Evolutionary conservation across 371 early-diverging fungal genomes (phyloP).

Genomic region (Dichotomocladium elegans): DNA sequence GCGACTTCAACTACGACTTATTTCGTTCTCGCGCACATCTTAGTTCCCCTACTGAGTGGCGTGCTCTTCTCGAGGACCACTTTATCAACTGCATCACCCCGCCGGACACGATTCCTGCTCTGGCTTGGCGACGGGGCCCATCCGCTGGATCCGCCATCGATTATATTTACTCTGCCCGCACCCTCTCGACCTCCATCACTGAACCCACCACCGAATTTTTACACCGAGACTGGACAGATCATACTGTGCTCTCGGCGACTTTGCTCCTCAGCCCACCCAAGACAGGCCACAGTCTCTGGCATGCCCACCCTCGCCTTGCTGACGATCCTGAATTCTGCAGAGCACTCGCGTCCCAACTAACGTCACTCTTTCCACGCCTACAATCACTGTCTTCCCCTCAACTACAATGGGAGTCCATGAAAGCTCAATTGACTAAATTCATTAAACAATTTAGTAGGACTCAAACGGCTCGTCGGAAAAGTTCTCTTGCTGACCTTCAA

Average conservation of each 20-base stretch:
- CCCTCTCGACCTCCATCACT: not conserved
- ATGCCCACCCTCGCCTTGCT: not conserved
- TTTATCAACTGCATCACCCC: constrained; percentile 2
- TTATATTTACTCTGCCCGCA: not conserved
- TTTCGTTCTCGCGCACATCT: not conserved
- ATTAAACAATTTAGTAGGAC: not conserved
- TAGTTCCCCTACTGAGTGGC: constrained; percentile 1
- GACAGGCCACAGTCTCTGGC: constrained; percentile 7
- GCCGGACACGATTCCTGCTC: not conserved
- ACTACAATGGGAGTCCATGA: constrained; percentile 2
- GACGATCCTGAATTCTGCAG: not conserved
- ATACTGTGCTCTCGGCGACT: not conserved
- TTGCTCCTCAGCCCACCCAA: not conserved
- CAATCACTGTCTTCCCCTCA: not conserved
- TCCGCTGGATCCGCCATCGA: constrained; percentile 5
- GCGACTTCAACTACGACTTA: constrained; percentile 8
- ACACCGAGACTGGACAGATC: not conserved
- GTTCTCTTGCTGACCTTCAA: not conserved
- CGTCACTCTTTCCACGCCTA: not conserved
- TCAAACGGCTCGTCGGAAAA: not conserved
- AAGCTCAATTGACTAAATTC: not conserved
- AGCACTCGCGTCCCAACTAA: not conserved
- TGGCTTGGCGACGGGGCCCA: constrained; percentile 1
- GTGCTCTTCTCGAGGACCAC: not conserved
- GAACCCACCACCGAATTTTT: not conserved